Percentiles rank a stretch among this genome's conserved stretches.
phyloP scores from a whole-genome alignment of 73 alveolate species.

The Paramecium bursaria region DNA sequence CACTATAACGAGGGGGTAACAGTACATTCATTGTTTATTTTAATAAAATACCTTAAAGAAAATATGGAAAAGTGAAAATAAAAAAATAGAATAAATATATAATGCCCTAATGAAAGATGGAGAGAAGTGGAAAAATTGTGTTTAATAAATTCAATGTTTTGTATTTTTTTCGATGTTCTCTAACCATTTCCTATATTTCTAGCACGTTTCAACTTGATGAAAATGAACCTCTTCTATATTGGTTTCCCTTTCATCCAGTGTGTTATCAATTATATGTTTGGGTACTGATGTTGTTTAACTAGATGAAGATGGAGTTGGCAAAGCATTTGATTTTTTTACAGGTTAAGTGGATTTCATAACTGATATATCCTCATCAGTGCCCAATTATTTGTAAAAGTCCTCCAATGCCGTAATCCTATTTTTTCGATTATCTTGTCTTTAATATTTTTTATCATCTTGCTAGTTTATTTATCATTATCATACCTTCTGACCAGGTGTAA shows the following conservation, averaged over 20 bases:
- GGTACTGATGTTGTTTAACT: slow-evolving; percentile 39
- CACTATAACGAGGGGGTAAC: too few relatives aligned
- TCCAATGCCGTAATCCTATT: slow-evolving; percentile 7
- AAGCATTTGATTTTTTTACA: neutral
- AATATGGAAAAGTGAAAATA: too few relatives aligned
- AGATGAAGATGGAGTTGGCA: slow-evolving; percentile 54
- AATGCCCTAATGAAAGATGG: neutral
- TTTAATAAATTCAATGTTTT: slow-evolving; percentile 34
- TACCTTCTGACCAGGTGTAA: slow-evolving; percentile 27
- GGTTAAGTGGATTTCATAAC: neutral
- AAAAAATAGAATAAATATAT: too few relatives aligned
- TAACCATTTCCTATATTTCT: slow-evolving; percentile 3
- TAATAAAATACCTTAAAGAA: too few relatives aligned
- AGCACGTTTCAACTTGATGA: neutral
- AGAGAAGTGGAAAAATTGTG: too few relatives aligned
- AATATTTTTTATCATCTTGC: neutral
- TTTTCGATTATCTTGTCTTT: slow-evolving; percentile 20
- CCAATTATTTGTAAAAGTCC: neutral
- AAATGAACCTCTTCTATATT: slow-evolving; percentile 14
- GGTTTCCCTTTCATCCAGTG: neutral
- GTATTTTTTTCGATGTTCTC: slow-evolving; percentile 2
- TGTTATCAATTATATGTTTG: neutral
- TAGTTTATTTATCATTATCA: neutral
- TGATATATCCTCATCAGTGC: slow-evolving; percentile 33
- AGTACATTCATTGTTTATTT: too few relatives aligned